Percentiles rank a stretch among this genome's conserved stretches.
Evolutionary conservation across 2,329 filamentous ascomycete species (phyloP).

Genomic region (Cladophialophora psammophila): DNA sequence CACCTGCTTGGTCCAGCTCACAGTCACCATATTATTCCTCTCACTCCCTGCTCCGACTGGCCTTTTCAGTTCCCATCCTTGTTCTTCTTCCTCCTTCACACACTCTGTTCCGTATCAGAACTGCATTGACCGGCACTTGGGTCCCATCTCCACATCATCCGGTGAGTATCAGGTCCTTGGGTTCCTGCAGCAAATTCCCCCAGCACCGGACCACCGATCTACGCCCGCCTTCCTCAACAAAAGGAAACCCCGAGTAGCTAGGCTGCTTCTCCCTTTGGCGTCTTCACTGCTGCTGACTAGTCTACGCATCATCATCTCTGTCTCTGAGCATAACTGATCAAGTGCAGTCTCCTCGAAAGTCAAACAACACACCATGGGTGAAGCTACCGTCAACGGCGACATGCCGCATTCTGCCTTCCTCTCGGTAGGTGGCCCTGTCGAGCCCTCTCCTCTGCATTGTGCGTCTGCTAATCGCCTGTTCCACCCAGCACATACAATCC

Average conservation of each 20-base stretch:
- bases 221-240: neutral
- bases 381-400: slow-evolving; percentile 58
- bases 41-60: slow-evolving; percentile 3
- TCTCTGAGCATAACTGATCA: neutral
- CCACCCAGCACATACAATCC: slow-evolving; percentile 75
- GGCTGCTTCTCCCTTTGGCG: neutral
- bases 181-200: slow-evolving; percentile 4
- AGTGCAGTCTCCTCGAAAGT: neutral
- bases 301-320: neutral
- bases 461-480: slow-evolving; percentile 20
- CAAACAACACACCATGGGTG: slow-evolving; percentile 46
- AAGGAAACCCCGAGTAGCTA: neutral
- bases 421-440: slow-evolving; percentile 37
- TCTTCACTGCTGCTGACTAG: slow-evolving; percentile 4
- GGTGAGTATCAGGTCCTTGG: slow-evolving; percentile 4
- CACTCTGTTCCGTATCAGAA: neutral
- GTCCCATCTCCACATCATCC: neutral
- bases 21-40: slow-evolving; percentile 15
- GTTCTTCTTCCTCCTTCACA: slow-evolving; percentile 9
- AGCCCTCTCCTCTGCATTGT: neutral
- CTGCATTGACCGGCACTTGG: neutral
- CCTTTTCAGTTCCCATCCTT: neutral
- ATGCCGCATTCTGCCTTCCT: slow-evolving; percentile 51
- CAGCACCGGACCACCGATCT: slow-evolving; percentile 3
- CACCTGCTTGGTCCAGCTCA: neutral